Conservation (phyloP, 805 yeast genomes). For the Ogataea parapolymorpha region DNA sequence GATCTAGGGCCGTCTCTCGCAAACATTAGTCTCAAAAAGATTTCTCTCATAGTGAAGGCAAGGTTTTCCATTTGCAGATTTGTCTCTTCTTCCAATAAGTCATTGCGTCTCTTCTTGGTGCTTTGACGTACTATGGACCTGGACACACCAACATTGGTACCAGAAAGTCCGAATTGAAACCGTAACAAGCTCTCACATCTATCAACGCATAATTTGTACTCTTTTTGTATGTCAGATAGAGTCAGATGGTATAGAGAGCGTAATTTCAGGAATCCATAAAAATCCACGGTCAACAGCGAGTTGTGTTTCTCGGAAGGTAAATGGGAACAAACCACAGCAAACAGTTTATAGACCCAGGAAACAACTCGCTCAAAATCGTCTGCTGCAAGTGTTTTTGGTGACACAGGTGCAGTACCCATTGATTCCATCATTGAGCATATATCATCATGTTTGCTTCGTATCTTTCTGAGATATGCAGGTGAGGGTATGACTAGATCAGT, state of each 20-base stretch:
- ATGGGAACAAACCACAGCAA: slow-evolving; percentile 6
- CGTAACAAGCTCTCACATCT: slow-evolving; percentile 9
- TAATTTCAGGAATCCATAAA: slow-evolving; percentile 9
- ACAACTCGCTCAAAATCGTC: slow-evolving; percentile 16
- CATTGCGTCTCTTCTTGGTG: background rate
- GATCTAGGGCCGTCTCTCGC: slow-evolving; percentile 14
- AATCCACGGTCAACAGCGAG: slow-evolving; percentile 7
- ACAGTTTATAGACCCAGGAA: slow-evolving; percentile 22
- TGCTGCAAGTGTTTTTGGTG: too few species aligned
- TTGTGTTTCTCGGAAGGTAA: slow-evolving; percentile 6
- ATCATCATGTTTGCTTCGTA: too few species aligned
- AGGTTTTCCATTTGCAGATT: slow-evolving; percentile 5
- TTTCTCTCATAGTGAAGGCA: slow-evolving; percentile 12
- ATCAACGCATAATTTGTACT: slow-evolving; percentile 6
- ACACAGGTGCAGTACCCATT: too few species aligned
- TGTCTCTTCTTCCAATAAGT: slow-evolving; percentile 8
- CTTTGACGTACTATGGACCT: background rate
- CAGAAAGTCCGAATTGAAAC: too few species aligned
- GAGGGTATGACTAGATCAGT: slow-evolving; percentile 17
- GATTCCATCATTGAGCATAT: too few species aligned
- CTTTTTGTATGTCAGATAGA: slow-evolving; percentile 11
- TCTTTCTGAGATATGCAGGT: slow-evolving; percentile 1
- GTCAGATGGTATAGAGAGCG: slow-evolving; percentile 9
- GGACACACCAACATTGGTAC: background rate
- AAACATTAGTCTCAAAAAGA: slow-evolving; percentile 18